A percentile compares a stretch with the other conserved stretches of the same genome.
phyloP scores from a whole-genome alignment of 441 rosid species.

The Breynia disticha region DNA sequence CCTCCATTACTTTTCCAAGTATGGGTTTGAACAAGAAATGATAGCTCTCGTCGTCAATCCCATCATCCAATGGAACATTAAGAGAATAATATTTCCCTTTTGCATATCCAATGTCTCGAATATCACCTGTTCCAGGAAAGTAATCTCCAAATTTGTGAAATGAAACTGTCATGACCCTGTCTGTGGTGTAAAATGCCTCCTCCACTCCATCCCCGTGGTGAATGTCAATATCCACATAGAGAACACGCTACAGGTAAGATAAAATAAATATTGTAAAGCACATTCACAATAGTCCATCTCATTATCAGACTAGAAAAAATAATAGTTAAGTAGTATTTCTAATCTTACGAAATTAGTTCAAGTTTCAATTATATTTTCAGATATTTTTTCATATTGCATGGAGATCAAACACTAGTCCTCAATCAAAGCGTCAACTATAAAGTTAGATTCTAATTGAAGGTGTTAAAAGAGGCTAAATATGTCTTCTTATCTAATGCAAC shows the following conservation, averaged over 20 bases:
- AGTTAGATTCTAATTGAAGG: background rate
- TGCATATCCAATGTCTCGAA: conserved; percentile 43
- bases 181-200: conserved; percentile 55
- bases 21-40: conserved; percentile 53
- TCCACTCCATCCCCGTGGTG: conserved; percentile 61
- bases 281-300: background rate
- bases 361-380: background rate
- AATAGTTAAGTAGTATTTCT: background rate
- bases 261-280: conserved; percentile 3
- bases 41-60: conserved; percentile 60
- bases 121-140: conserved; percentile 52
- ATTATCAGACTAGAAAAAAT: background rate
- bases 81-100: conserved; percentile 51
- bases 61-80: conserved; percentile 57
- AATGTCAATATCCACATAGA: conserved; percentile 56
- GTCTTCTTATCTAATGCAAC: background rate
- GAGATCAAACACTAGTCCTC: background rate
- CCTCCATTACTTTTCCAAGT: conserved; percentile 54
- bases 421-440: background rate
- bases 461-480: too few species aligned
- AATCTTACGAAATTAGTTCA: background rate
- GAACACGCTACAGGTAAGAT: conserved; percentile 34
- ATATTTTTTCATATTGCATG: background rate
- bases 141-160: conserved; percentile 56
- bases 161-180: conserved; percentile 56